Conservation (phyloP, 2,329 filamentous ascomycete genomes). For the Trichoderma koningiopsis region DNA sequence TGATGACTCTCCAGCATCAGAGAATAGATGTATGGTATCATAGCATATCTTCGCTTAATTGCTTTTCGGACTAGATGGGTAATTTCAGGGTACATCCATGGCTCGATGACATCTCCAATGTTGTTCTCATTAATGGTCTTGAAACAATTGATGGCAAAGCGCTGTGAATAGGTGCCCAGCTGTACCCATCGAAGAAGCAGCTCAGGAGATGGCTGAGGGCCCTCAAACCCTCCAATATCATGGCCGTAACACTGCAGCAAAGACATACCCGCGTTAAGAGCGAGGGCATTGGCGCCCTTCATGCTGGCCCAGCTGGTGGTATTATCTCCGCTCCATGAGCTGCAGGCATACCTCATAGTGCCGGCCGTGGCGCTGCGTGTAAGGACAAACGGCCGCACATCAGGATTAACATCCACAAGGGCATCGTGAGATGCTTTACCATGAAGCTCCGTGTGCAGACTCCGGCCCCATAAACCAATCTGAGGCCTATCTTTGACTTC, state of each 20-base stretch:
- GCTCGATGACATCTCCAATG: conserved; percentile 73
- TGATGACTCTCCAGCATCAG: conserved; percentile 63
- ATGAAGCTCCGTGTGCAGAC: conserved; percentile 70
- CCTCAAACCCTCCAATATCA: conserved; percentile 76
- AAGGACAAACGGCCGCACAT: conserved; percentile 66
- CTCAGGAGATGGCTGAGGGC: conserved; percentile 70
- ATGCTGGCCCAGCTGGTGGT: conserved; percentile 73
- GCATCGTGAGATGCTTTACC: conserved; percentile 71
- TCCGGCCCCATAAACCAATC: conserved; percentile 70
- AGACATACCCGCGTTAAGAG: conserved; percentile 67
- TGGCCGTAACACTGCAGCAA: conserved; percentile 72
- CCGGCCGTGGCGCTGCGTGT: conserved; percentile 71
- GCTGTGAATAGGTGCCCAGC: conserved; percentile 67
- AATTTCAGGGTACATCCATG: conserved; percentile 74
- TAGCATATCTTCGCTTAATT: conserved; percentile 70
- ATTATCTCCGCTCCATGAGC: conserved; percentile 75
- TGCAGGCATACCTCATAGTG: conserved; percentile 70
- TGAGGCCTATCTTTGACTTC: conserved; percentile 46
- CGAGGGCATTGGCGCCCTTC: conserved; percentile 70
- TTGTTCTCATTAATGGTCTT: conserved; percentile 69
- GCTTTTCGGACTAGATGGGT: conserved; percentile 63
- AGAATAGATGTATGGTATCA: conserved; percentile 73
- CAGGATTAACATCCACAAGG: conserved; percentile 58
- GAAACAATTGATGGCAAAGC: conserved; percentile 78
- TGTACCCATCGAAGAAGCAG: conserved; percentile 74